Conservation (phyloP, 208 protist genomes). For the Trypanosoma boissoni region DNA sequence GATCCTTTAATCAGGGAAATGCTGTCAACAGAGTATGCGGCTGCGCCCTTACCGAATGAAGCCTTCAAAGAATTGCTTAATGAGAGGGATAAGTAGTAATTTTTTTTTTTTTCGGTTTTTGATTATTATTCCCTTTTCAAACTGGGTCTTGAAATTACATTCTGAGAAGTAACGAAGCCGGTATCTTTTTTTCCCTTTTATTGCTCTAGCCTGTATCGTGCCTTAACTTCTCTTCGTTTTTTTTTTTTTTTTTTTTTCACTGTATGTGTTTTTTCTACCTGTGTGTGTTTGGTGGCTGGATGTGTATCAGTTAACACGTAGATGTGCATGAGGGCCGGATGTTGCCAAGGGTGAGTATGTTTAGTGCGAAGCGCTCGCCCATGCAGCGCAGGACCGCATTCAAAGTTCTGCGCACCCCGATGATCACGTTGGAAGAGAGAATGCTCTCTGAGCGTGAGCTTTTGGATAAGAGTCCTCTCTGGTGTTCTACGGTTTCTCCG, state of each 20-base stretch:
- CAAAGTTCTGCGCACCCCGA: not conserved
- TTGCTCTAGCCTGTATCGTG: no score
- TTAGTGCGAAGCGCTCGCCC: constrained; percentile 3
- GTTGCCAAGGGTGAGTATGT: not conserved
- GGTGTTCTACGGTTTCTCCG: not conserved
- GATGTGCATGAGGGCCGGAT: constrained; percentile 1
- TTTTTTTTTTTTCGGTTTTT: not conserved
- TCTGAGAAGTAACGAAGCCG: no score
- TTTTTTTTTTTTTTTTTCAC: not conserved
- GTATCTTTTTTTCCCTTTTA: no score
- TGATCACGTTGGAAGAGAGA: constrained; percentile 5
- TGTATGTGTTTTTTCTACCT: constrained; percentile 5
- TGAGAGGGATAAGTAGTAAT: constrained; percentile 5
- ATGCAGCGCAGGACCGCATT: not conserved
- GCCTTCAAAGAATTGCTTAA: constrained; percentile 6
- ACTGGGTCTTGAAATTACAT: no score
- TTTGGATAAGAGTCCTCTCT: not conserved
- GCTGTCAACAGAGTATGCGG: constrained; percentile 26
- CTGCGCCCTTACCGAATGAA: not conserved
- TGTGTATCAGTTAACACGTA: not conserved
- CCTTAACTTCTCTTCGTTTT: not conserved
- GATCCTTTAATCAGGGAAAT: constrained; percentile 24
- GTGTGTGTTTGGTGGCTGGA: not conserved
- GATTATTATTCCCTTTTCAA: not conserved
- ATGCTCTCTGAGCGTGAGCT: constrained; percentile 21